A percentile compares a stretch with the other conserved stretches of the same genome.
Conservation (phyloP, 495 filamentous ascomycete species). For the Penicillium coffeae region DNA sequence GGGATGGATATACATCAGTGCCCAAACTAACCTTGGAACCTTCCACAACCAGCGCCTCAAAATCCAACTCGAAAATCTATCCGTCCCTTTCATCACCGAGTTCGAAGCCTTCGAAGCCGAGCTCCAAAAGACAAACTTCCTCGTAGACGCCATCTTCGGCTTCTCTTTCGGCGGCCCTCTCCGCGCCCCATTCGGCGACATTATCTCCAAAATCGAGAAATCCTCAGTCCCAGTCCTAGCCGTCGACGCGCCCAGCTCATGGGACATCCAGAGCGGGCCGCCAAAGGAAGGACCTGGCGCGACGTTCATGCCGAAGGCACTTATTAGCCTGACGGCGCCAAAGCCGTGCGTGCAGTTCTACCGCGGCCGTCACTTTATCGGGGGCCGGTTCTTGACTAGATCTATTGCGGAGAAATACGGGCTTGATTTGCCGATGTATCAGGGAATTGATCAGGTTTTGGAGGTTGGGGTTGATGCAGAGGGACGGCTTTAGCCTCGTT, state of each 20-base stretch:
- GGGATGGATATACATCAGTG: neutral
- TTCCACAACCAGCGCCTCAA: slow-evolving; percentile 58
- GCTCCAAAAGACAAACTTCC: slow-evolving; percentile 64
- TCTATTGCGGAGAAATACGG: slow-evolving; percentile 84
- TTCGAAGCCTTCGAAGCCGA: slow-evolving; percentile 63
- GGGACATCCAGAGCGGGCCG: slow-evolving; percentile 86
- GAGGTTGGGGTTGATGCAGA: slow-evolving; percentile 61
- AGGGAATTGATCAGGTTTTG: slow-evolving; percentile 83
- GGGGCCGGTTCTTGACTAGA: slow-evolving; percentile 80
- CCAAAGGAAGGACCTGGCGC: slow-evolving; percentile 73
- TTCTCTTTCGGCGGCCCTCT: slow-evolving; percentile 94
- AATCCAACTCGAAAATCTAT: slow-evolving; percentile 77
- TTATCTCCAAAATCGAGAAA: slow-evolving; percentile 71
- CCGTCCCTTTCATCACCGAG: slow-evolving; percentile 81
- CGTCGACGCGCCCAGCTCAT: slow-evolving; percentile 89
- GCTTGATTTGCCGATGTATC: slow-evolving; percentile 76
- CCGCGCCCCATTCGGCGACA: slow-evolving; percentile 78
- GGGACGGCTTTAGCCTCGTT: slow-evolving; percentile 47
- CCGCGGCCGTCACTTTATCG: slow-evolving; percentile 81
- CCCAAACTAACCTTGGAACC: neutral
- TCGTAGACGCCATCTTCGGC: slow-evolving; percentile 94
- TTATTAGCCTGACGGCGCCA: slow-evolving; percentile 90
- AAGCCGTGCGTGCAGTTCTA: slow-evolving; percentile 89
- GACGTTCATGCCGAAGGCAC: slow-evolving; percentile 68
- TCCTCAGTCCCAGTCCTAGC: slow-evolving; percentile 74